These are phyloP conservation scores for Clarireedia monteithiana DNA, from an alignment of 2,329 filamentous ascomycete species.

Conservation along the genomic window DNA sequence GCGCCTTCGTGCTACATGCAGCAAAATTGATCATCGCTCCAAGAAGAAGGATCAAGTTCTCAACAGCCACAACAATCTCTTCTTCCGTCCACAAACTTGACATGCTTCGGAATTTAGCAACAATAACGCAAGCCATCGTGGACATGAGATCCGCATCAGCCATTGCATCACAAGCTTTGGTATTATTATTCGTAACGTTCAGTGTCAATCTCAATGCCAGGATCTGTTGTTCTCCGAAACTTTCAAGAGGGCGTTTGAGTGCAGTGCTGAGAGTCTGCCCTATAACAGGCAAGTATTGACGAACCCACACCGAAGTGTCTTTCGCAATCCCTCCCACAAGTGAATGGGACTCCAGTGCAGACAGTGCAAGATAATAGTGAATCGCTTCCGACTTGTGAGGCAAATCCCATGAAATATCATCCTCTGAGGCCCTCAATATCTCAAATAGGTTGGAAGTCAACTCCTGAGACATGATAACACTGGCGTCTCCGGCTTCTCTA, in stretches of 20 bases:
- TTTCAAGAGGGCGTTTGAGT: slow-evolving; percentile 30
- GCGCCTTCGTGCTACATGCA: slow-evolving; percentile 63
- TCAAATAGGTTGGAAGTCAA: slow-evolving; percentile 42
- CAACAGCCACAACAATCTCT: slow-evolving; percentile 47
- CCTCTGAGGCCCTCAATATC: slow-evolving; percentile 30
- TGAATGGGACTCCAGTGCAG: slow-evolving; percentile 48
- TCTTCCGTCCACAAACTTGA: slow-evolving; percentile 41
- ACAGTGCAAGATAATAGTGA: slow-evolving; percentile 37
- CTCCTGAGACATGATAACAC: slow-evolving; percentile 41
- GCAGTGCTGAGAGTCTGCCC: slow-evolving; percentile 38
- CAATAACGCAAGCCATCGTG: slow-evolving; percentile 41
- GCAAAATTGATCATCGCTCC: slow-evolving; percentile 83
- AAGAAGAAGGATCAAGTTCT: slow-evolving; percentile 68
- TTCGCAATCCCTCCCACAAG: slow-evolving; percentile 39
- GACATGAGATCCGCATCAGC: slow-evolving; percentile 49
- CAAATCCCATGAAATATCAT: slow-evolving; percentile 22
- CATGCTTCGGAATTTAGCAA: slow-evolving; percentile 42
- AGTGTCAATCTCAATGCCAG: slow-evolving; percentile 59
- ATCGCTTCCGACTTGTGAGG: slow-evolving; percentile 20
- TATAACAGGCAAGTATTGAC: slow-evolving; percentile 43
- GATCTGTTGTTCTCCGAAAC: slow-evolving; percentile 30
- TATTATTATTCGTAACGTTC: slow-evolving; percentile 79
- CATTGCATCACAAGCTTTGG: slow-evolving; percentile 60
- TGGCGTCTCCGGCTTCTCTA: slow-evolving; percentile 38
- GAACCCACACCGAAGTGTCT: slow-evolving; percentile 38